A percentile compares a stretch with the other conserved stretches of the same genome.
Evolutionary conservation across 139 green algal genomes (phyloP).

Genomic region (Closterium sp.): DNA sequence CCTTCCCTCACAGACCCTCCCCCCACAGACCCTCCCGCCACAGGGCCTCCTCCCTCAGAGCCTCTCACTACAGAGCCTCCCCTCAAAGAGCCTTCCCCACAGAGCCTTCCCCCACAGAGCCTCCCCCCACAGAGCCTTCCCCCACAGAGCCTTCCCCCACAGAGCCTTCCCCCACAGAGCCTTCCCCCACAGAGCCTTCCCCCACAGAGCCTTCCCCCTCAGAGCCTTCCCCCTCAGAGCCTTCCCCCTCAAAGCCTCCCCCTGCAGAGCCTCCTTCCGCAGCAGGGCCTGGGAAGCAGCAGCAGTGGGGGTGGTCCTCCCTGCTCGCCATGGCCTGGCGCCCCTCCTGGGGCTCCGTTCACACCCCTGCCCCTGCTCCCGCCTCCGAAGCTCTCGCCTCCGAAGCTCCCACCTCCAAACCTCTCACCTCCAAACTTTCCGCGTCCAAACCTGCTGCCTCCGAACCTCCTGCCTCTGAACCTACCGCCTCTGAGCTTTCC

Average conservation of each 20-base stretch:
- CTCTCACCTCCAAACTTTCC: too few species aligned
- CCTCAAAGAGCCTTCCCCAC: neutral
- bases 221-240: neutral
- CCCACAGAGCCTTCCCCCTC: neutral
- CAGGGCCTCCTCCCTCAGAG: neutral
- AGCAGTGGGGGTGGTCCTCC: neutral
- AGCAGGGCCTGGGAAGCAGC: neutral
- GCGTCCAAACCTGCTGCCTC: too few species aligned
- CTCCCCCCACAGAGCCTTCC: too few species aligned
- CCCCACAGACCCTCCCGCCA: neutral
- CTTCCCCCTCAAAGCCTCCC: too few species aligned
- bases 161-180: neutral
- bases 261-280: too few species aligned
- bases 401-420: too few species aligned
- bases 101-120: too few species aligned
- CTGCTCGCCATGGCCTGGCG: neutral
- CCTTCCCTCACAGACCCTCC: too few species aligned
- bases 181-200: neutral
- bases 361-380: neutral
- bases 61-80: neutral
- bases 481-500: too few species aligned
- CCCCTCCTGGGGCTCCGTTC: neutral
- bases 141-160: too few species aligned
- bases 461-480: too few species aligned
- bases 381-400: too few species aligned